Base-by-base conservation (phyloP, 2,329 filamentous ascomycete genomes). In the Apiospora malaysiana region DNA sequence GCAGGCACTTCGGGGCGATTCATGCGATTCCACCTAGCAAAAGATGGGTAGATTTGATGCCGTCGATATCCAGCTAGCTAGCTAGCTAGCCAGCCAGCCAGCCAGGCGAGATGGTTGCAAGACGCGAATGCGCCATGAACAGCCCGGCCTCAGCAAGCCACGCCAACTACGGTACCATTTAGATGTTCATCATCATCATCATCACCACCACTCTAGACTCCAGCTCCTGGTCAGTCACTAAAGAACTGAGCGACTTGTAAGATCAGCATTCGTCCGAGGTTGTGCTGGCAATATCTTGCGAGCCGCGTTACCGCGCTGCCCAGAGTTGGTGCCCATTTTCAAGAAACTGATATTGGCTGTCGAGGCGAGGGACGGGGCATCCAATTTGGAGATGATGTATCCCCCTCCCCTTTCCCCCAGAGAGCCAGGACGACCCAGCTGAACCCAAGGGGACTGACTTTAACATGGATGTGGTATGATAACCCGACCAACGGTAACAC, bases 251-350 rank as follows among this genome's bases (percentile, higher is more conserved):
- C 21, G 27, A n/a, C 18, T 21, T 59, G 27, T 37, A 37, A 37
- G 51, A 37, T 59, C 51, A 59, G 8, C 18, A 32, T 9, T 59
- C 18, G 51, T 10, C 51, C 18, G 27, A 4, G 27, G 42, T 16
- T 21, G 6, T n/a, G 27, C 27, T n/a, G 51, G 51, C 51, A 59
- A 59, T 59, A 59, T 37, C 51, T 59, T n/a, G 51, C 51, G 51
- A 59, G 51, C 51, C 51, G 18, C 27, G 18, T 18, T 59, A 16
- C 51, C 51, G 51, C 27, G 51, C 25, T 9, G 25, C 16, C 25
- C 25, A 32, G 10, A 59, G 27, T 2, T 18, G 25, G 32, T 25
- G 51, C 14, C 25, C 51, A 6, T n/a, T 59, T 9, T 16, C 27
- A 27, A 59, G 51, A n/a, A 59, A 6, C 37, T n/a, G 18, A 37